Percentiles rank a stretch among this genome's conserved stretches.
These are phyloP conservation scores for Bryoglossum gracile DNA, from an alignment of 495 filamentous ascomycete species.

Conservation along the genomic window DNA sequence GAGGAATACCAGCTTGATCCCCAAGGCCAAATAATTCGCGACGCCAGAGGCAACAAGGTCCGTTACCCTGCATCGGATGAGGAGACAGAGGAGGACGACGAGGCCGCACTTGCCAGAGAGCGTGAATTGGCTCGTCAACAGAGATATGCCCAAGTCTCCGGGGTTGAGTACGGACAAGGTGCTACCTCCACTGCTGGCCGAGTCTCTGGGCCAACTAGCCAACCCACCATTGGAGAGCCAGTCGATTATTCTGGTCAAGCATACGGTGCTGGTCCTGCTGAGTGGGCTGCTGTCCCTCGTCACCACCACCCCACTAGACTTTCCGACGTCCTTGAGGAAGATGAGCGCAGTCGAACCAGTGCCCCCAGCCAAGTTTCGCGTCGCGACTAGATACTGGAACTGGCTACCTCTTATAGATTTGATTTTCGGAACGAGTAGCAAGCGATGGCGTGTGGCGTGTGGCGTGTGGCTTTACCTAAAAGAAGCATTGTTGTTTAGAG, in stretches of 20 bases:
- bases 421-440: conserved; percentile 3
- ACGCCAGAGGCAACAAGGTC: conserved; percentile 40
- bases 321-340: conserved; percentile 87
- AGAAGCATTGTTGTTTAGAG: too few relatives aligned
- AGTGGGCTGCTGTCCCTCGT: conserved; percentile 75
- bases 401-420: too few relatives aligned
- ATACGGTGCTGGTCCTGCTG: conserved; percentile 51
- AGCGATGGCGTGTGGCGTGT: conserved; percentile 9
- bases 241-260: conserved; percentile 48
- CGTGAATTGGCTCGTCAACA: conserved; percentile 18
- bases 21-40: conserved; percentile 39
- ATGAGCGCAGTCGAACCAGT: conserved; percentile 60
- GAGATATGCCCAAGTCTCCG: conserved; percentile 14
- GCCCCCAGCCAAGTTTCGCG: conserved; percentile 31
- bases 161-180: conserved; percentile 15
- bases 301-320: conserved; percentile 93
- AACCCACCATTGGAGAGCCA: conserved; percentile 7
- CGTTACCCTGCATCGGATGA: conserved; percentile 37
- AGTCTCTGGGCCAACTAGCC: conserved; percentile 5
- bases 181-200: conserved; percentile 5
- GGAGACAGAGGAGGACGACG: conserved; percentile 42
- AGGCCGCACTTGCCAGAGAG: conserved; percentile 27
- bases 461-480: too few relatives aligned
- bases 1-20: conserved; percentile 49
- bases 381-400: not conserved